Percentiles rank a stretch among this genome's conserved stretches.
Evolutionary conservation across 208 protist genomes (phyloP).

Genomic region (Crithidia acanthocephali): DNA sequence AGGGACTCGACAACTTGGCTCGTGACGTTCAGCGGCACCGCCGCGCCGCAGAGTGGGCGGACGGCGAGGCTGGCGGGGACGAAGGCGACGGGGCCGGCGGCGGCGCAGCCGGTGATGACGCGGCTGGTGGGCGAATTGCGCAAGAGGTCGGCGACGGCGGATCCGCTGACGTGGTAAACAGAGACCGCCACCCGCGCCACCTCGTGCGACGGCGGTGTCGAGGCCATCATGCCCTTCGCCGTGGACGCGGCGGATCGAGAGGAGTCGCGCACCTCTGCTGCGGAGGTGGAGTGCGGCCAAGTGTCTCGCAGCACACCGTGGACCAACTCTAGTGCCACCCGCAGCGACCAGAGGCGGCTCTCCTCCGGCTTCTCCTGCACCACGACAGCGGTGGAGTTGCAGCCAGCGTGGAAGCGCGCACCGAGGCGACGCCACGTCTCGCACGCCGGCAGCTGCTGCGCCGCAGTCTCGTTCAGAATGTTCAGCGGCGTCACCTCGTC

Average conservation of each 20-base stretch:
- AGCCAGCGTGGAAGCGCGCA: constrained; percentile 12
- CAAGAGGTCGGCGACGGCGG: constrained; percentile 26
- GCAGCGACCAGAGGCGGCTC: constrained; percentile 18
- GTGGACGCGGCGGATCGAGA: background rate
- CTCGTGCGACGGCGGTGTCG: constrained; percentile 1
- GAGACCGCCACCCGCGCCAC: constrained; percentile 32
- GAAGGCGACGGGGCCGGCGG: constrained; percentile 10
- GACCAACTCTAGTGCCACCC: constrained; percentile 20
- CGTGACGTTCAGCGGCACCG: constrained; percentile 16
- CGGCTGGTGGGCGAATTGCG: constrained; percentile 16
- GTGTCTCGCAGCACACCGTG: constrained; percentile 13
- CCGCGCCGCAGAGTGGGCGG: constrained; percentile 11
- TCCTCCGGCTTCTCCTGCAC: constrained; percentile 19
- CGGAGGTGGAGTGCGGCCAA: background rate
- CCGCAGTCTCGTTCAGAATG: background rate
- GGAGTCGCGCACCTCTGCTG: background rate
- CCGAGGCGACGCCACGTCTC: constrained; percentile 23
- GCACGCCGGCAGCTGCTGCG: constrained; percentile 8
- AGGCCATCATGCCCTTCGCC: background rate
- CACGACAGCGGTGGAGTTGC: constrained; percentile 25
- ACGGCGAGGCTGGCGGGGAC: constrained; percentile 3
- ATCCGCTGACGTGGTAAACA: constrained; percentile 30
- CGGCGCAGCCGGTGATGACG: background rate
- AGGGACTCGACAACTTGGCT: constrained; percentile 6
- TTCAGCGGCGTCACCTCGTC: constrained; percentile 22